Evolutionary conservation across 129 eudicot species (phyloP).

Genomic region (Cynara cardunculus): DNA sequence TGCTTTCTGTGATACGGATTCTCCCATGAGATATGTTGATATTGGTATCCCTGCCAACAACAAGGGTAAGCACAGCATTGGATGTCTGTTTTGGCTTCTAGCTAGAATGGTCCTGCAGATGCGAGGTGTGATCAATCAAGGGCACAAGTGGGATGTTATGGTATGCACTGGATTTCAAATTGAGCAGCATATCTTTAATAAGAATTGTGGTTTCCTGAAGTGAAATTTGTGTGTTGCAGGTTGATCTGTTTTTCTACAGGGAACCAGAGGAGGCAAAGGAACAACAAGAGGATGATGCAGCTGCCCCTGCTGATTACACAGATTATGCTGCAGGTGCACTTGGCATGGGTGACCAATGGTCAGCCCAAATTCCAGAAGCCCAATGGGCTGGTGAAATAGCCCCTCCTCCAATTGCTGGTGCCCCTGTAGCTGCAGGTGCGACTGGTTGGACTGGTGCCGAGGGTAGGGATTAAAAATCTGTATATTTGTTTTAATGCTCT

Average conservation of each 20-base stretch:
- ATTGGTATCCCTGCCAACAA: slow-evolving; percentile 93
- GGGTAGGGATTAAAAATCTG: slow-evolving; percentile 21
- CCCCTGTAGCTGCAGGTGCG: slow-evolving; percentile 35
- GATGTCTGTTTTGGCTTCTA: slow-evolving; percentile 80
- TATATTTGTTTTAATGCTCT: not conserved
- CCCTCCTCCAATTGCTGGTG: slow-evolving; percentile 34
- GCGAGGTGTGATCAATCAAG: slow-evolving; percentile 65
- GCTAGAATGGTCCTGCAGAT: slow-evolving; percentile 93
- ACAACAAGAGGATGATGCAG: slow-evolving; percentile 53
- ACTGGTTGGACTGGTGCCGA: slow-evolving; percentile 48
- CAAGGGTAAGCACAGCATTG: slow-evolving; percentile 95
- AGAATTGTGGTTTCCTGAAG: not conserved
- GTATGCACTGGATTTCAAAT: too few relatives aligned
- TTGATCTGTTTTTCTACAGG: slow-evolving; percentile 79
- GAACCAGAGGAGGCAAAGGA: slow-evolving; percentile 87
- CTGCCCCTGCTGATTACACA: slow-evolving; percentile 43
- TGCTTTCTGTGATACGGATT: slow-evolving; percentile 91
- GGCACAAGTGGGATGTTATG: slow-evolving; percentile 90
- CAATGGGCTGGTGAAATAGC: slow-evolving; percentile 39
- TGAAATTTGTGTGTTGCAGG: slow-evolving; percentile 38
- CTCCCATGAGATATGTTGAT: slow-evolving; percentile 86
- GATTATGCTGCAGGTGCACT: slow-evolving; percentile 38
- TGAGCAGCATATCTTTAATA: too few relatives aligned
- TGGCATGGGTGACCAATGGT: slow-evolving; percentile 56
- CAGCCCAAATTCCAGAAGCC: slow-evolving; percentile 50